Evolutionary conservation across 768 basidiomycete genomes (phyloP).

Genomic region (Tephrocybe sp.): DNA sequence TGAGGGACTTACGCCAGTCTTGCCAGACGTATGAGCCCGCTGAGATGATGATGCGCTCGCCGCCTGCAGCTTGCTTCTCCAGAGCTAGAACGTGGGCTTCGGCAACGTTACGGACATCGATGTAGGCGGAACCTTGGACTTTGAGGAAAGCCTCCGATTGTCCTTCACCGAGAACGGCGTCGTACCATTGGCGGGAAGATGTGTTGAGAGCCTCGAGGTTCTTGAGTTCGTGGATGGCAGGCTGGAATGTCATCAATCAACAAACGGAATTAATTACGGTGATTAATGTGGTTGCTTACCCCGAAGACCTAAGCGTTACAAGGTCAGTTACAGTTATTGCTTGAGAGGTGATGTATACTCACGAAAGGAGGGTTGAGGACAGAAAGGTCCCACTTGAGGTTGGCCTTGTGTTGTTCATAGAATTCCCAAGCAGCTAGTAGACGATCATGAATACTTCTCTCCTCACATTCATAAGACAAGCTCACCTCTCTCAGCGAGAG

Average conservation of each 20-base stretch:
- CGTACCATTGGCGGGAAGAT: constrained; percentile 32
- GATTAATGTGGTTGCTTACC: constrained; percentile 14
- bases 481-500: constrained; percentile 53
- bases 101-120: constrained; percentile 50
- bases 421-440: constrained; percentile 48
- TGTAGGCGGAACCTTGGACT: constrained; percentile 24
- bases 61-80: constrained; percentile 43
- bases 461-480: not conserved
- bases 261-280: not conserved
- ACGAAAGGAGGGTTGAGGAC: constrained; percentile 54
- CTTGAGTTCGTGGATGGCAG: constrained; percentile 34
- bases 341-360: not conserved
- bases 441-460: not conserved
- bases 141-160: constrained; percentile 20
- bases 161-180: constrained; percentile 24
- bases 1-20: constrained; percentile 23
- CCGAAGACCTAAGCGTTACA: constrained; percentile 25
- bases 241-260: constrained; percentile 22
- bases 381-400: constrained; percentile 49
- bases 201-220: constrained; percentile 31
- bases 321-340: not conserved
- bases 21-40: constrained; percentile 26
- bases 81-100: constrained; percentile 50
- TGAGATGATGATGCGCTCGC: constrained; percentile 48
- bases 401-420: constrained; percentile 32